Conservation (phyloP, 2,329 filamentous ascomycete species). For the Alternaria novae-zelandiae region DNA sequence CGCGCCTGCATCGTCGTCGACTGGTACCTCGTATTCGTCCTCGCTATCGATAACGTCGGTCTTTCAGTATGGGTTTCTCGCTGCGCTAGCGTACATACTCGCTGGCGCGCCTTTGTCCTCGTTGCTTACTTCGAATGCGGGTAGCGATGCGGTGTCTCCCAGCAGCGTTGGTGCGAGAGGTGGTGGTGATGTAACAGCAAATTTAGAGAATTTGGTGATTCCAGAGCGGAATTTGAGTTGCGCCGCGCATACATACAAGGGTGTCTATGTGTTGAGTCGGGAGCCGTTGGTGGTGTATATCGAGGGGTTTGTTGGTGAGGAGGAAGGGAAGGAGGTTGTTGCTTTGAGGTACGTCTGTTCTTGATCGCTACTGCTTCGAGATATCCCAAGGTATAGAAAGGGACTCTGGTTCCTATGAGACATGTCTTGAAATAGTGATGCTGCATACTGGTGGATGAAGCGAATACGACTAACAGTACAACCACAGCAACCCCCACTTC, state of each 20-base stretch:
- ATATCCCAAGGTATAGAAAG: not conserved
- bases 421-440: not conserved
- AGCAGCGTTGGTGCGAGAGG: not conserved
- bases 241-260: conserved; percentile 44
- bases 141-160: not conserved
- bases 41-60: conserved; percentile 28
- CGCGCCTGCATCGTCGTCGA: conserved; percentile 2
- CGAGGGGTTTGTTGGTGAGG: conserved; percentile 58
- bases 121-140: not conserved
- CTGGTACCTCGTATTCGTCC: conserved; percentile 1
- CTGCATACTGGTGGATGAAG: not conserved
- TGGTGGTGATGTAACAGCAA: conserved; percentile 26
- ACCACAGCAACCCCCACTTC: conserved; percentile 56
- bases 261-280: conserved; percentile 58
- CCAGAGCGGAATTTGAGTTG: conserved; percentile 50
- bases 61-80: conserved; percentile 41
- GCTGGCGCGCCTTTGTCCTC: conserved; percentile 43
- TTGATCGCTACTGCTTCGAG: not conserved
- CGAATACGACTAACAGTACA: not conserved
- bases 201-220: conserved; percentile 48
- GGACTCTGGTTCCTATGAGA: not conserved
- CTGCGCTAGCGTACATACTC: conserved; percentile 41
- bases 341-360: conserved; percentile 56
- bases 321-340: conserved; percentile 60
- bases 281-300: conserved; percentile 66